A percentile compares a stretch with the other conserved stretches of the same genome.
These are phyloP conservation scores for Talaromyces marneffei DNA, from an alignment of 2,329 filamentous ascomycete species.

Conservation along the genomic window DNA sequence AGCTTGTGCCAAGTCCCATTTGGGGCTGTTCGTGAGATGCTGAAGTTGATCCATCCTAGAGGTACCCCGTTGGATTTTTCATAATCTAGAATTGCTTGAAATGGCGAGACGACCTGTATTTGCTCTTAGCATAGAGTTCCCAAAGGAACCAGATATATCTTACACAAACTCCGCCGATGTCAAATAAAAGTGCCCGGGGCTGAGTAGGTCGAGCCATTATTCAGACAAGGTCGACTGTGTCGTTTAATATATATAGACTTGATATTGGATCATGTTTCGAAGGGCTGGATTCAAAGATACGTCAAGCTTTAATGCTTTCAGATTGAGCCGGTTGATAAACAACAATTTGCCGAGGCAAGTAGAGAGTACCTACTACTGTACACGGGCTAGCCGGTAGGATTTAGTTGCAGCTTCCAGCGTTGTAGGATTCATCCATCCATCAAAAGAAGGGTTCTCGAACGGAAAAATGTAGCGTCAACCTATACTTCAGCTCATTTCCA, in stretches of 20 bases:
- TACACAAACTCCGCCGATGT: conserved; percentile 96
- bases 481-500: neutral
- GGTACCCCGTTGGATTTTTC: conserved; percentile 72
- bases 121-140: neutral
- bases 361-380: too few species aligned
- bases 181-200: conserved; percentile 78
- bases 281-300: neutral
- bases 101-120: conserved; percentile 74
- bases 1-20: conserved; percentile 81
- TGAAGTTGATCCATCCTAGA: conserved; percentile 83
- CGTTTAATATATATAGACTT: neutral
- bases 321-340: neutral
- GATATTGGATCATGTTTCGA: neutral
- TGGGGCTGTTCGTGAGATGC: conserved; percentile 72
- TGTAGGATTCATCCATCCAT: neutral
- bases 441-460: neutral
- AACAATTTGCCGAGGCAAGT: conserved; percentile 2
- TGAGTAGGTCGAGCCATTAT: conserved; percentile 29
- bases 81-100: conserved; percentile 89
- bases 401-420: neutral
- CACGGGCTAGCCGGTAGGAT: neutral
- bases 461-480: neutral
- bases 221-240: neutral
- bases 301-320: neutral
- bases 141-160: conserved; percentile 38